A percentile compares a stretch with the other conserved stretches of the same genome.
Conservation (phyloP, 352 stramenopile genomes). For the Stramenopiles sp. region DNA sequence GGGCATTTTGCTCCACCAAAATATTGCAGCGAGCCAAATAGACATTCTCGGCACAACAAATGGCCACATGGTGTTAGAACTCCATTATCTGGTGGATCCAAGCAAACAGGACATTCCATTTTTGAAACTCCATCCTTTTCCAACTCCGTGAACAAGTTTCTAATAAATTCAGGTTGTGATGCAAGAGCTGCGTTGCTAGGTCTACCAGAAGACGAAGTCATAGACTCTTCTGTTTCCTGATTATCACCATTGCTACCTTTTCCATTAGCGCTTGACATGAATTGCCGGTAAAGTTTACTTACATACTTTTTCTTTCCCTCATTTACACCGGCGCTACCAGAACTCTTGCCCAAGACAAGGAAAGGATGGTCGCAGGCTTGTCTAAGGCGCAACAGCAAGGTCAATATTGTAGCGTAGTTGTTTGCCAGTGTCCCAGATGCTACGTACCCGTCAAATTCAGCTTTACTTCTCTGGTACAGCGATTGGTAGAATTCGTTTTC, state of each 20-base stretch:
- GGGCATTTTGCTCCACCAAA: conserved; percentile 38
- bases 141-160: conserved; percentile 16
- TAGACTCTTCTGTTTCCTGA: too few relatives aligned
- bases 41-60: conserved; percentile 49
- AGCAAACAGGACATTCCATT: conserved; percentile 57
- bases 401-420: conserved; percentile 66
- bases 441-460: conserved; percentile 63
- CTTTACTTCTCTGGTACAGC: conserved; percentile 52
- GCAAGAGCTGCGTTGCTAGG: background rate
- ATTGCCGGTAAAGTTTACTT: conserved; percentile 3
- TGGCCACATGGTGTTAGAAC: conserved; percentile 61
- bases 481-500: conserved; percentile 60
- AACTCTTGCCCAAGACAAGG: conserved; percentile 41
- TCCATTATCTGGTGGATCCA: conserved; percentile 39
- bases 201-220: too few relatives aligned
- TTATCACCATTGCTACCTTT: too few relatives aligned
- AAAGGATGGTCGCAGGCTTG: conserved; percentile 69
- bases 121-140: conserved; percentile 43
- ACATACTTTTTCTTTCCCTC: conserved; percentile 27
- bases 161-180: background rate
- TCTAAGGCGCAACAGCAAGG: conserved; percentile 51
- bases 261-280: too few relatives aligned
- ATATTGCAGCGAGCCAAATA: conserved; percentile 36
- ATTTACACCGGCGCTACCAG: conserved; percentile 28
- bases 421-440: conserved; percentile 40